Percentiles rank a stretch among this genome's conserved stretches.
Evolutionary conservation across 345 rosid species (phyloP).

Genomic region (Reutealis trisperma): DNA sequence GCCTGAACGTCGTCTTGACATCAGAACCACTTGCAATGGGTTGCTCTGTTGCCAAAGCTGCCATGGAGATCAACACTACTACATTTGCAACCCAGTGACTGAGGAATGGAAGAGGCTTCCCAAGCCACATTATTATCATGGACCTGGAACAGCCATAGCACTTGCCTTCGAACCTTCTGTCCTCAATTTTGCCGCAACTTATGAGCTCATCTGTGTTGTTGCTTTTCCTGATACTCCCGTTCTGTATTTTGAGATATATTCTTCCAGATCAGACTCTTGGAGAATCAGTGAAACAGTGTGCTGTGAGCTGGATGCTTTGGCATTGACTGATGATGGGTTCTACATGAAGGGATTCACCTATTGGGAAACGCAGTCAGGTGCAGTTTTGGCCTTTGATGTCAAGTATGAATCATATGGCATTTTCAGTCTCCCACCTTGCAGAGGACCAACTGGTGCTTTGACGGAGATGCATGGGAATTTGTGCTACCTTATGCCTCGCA

Average conservation of each 20-base stretch:
- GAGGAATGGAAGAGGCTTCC: conserved; percentile 43
- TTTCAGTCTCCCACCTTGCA: conserved; percentile 28
- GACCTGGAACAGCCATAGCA: conserved; percentile 28
- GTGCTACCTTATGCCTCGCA: conserved; percentile 36
- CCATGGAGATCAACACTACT: conserved; percentile 21
- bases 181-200: conserved; percentile 20
- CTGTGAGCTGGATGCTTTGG: conserved; percentile 19
- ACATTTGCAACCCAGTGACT: conserved; percentile 50
- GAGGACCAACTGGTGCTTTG: conserved; percentile 28
- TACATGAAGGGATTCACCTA: conserved; percentile 28
- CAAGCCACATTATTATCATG: conserved; percentile 30
- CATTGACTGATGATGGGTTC: conserved; percentile 24
- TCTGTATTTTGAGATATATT: conserved; percentile 43
- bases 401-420: conserved; percentile 32
- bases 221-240: neutral
- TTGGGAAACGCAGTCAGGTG: conserved; percentile 30
- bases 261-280: conserved; percentile 47
- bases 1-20: conserved; percentile 20
- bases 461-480: conserved; percentile 35
- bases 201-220: conserved; percentile 41
- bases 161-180: conserved; percentile 41
- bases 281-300: conserved; percentile 23
- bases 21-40: conserved; percentile 40
- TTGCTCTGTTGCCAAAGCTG: conserved; percentile 42
- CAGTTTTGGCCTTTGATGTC: conserved; percentile 31